phyloP scores from a whole-genome alignment of 2,329 filamentous ascomycete genomes.

The Curvularia sp. region DNA sequence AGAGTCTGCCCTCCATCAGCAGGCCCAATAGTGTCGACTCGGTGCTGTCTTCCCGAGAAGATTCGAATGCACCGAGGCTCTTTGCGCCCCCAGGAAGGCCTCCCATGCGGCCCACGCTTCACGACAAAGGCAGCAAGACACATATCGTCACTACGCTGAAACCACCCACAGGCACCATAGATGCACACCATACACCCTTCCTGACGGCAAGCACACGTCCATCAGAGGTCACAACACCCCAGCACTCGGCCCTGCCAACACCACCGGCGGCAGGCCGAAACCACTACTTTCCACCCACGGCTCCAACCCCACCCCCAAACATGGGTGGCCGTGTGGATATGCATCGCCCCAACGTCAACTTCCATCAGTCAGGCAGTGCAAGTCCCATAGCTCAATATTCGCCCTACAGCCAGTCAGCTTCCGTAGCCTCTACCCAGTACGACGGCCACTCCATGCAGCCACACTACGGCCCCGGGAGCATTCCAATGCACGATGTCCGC shows the following conservation, averaged over 20 bases:
- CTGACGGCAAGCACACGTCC: conserved; percentile 52
- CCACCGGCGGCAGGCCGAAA: conserved; percentile 50
- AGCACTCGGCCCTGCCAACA: conserved; percentile 56
- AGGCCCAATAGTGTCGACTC: conserved; percentile 47
- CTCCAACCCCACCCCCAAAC: conserved; percentile 43
- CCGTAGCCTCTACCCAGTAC: conserved; percentile 44
- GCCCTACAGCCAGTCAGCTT: conserved; percentile 45
- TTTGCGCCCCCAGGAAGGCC: conserved; percentile 39
- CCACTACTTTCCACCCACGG: conserved; percentile 45
- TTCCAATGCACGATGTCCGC: conserved; percentile 38
- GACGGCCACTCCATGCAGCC: conserved; percentile 44
- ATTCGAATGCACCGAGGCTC: conserved; percentile 29
- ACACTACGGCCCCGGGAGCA: conserved; percentile 27
- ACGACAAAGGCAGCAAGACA: conserved; percentile 62
- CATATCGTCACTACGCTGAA: conserved; percentile 57
- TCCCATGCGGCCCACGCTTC: conserved; percentile 59
- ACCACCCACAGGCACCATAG: conserved; percentile 55
- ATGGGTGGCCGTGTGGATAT: conserved; percentile 33
- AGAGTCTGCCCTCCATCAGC: conserved; percentile 45
- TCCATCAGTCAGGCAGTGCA: conserved; percentile 52
- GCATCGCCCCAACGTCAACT: conserved; percentile 45
- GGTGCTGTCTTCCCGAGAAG: conserved; percentile 37
- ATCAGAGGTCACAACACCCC: conserved; percentile 53
- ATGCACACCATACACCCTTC: conserved; percentile 59
- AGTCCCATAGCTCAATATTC: conserved; percentile 58